Evolutionary conservation across 1,284 basidiomycete genomes (phyloP), one percentile per base, ranked within the genome.

Genomic region (Sanghuangporus baumii): DNA sequence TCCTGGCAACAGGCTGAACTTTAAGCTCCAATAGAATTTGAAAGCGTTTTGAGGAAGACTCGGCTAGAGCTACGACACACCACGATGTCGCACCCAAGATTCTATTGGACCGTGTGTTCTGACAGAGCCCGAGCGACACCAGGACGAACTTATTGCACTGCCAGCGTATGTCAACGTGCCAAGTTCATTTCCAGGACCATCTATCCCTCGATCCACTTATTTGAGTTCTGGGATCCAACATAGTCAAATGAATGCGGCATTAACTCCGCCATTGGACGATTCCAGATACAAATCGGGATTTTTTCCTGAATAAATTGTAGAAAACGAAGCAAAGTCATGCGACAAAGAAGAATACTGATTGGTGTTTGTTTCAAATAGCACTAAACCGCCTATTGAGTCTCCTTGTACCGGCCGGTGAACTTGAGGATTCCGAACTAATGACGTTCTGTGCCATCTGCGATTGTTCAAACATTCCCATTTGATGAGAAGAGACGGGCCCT

Each of bases 231-330:
- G 36, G 16, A 11, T 18, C 52, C 52, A 54, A 31, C 12, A 36
- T 54, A 54, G 52, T 36, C 34, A 31, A 54, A 36, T 54, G 26
- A 34, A 37, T 36, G 31, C 18, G 36, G 14, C 16, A 54, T 54
- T 54, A 54, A 54, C 52, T 54, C 52, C 52, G 52, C 52, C 52
- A 54, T 54, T 54, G 52, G 52, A 20, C 31, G 34, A 31, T 36
- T 54, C 9, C 34, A 26, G 31, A 36, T 26, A 54, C 14, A 14
- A 54, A 51, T 51, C 20, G 50, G 31, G 8, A 51, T 23, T 51
- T 51, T 54, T 36, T 54, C 52, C 52, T 36, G 52, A 54, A 37
- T 31, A 18, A 37, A 6, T 31, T n/a, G 36, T 38, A 37, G 52
- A 34, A 54, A 54, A 54, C 16, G 26, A 54, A 54, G 31, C 51